Percentiles rank a stretch among this genome's conserved stretches.
Evolutionary conservation across 1,284 basidiomycete genomes (phyloP).

Genomic region (Ceratobasidium sp.): DNA sequence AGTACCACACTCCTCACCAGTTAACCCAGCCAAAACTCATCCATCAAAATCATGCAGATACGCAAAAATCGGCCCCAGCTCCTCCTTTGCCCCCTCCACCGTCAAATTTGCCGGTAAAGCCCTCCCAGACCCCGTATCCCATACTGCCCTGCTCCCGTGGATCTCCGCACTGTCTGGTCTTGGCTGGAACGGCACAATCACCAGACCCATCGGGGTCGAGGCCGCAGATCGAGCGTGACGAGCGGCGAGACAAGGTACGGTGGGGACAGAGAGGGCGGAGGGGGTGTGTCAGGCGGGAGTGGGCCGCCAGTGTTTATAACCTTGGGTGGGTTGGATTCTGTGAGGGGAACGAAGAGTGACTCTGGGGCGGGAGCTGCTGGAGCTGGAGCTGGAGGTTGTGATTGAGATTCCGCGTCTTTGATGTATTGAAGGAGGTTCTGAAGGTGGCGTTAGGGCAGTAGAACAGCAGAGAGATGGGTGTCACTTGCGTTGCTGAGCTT

Average conservation of each 20-base stretch:
- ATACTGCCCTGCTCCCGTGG: constrained; percentile 61
- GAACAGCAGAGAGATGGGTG: constrained; percentile 45
- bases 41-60: constrained; percentile 83
- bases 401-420: constrained; percentile 56
- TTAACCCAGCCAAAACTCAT: constrained; percentile 62
- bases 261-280: constrained; percentile 47
- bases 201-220: constrained; percentile 71
- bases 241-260: constrained; percentile 50
- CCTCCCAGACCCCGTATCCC: constrained; percentile 68
- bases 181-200: constrained; percentile 82
- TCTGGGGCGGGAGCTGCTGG: constrained; percentile 57
- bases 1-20: not conserved
- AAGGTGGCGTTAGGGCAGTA: constrained; percentile 49
- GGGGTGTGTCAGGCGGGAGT: constrained; percentile 44
- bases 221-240: constrained; percentile 53
- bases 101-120: constrained; percentile 65
- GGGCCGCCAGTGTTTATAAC: constrained; percentile 37
- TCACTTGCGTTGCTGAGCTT: constrained; percentile 71
- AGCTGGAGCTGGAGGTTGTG: constrained; percentile 54
- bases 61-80: constrained; percentile 70
- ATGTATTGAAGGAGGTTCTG: constrained; percentile 74
- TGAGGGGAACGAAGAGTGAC: constrained; percentile 61
- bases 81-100: constrained; percentile 70
- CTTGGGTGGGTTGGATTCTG: constrained; percentile 52
- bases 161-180: constrained; percentile 59